These are phyloP conservation scores for Globisporangium carolinianum DNA, from an alignment of 352 stramenopile species.

Conservation along the genomic window DNA sequence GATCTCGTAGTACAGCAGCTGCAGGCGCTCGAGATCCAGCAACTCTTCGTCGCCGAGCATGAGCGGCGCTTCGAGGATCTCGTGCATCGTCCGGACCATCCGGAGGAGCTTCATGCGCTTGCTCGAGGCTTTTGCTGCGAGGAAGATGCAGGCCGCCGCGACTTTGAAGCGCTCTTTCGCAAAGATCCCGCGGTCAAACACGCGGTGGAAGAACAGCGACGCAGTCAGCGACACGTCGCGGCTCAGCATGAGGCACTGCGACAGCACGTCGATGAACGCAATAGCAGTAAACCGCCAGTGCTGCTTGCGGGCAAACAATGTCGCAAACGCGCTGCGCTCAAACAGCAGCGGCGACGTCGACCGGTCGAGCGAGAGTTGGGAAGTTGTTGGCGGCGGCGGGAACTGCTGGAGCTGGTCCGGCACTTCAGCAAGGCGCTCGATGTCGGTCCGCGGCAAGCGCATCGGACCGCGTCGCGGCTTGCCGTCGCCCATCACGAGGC, in stretches of 20 bases:
- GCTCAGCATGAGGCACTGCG: slow-evolving; percentile 54
- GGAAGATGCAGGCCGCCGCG: slow-evolving; percentile 72
- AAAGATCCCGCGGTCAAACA: slow-evolving; percentile 81
- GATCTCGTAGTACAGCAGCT: slow-evolving; percentile 82
- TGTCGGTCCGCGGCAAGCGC: slow-evolving; percentile 50
- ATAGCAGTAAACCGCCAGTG: slow-evolving; percentile 78
- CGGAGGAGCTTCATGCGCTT: slow-evolving; percentile 85
- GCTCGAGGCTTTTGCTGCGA: slow-evolving; percentile 74
- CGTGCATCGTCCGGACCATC: slow-evolving; percentile 83
- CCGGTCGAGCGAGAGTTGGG: slow-evolving; percentile 57
- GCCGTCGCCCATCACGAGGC: slow-evolving; percentile 54
- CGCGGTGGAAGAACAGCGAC: slow-evolving; percentile 70
- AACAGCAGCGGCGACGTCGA: slow-evolving; percentile 72
- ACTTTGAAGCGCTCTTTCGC: slow-evolving; percentile 76
- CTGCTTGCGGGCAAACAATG: slow-evolving; percentile 60
- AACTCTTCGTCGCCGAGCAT: slow-evolving; percentile 72
- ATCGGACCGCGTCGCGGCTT: slow-evolving; percentile 52
- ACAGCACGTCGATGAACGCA: slow-evolving; percentile 76
- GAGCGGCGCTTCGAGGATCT: slow-evolving; percentile 69
- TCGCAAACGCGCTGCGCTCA: slow-evolving; percentile 52
- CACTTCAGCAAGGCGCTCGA: slow-evolving; percentile 54
- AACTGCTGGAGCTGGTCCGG: slow-evolving; percentile 75
- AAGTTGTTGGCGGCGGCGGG: slow-evolving; percentile 35
- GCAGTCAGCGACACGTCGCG: slow-evolving; percentile 68
- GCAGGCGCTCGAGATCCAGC: slow-evolving; percentile 81